These are phyloP conservation scores for Colletotrichum eremochloae DNA, from an alignment of 2,329 filamentous ascomycete species.

Conservation along the genomic window DNA sequence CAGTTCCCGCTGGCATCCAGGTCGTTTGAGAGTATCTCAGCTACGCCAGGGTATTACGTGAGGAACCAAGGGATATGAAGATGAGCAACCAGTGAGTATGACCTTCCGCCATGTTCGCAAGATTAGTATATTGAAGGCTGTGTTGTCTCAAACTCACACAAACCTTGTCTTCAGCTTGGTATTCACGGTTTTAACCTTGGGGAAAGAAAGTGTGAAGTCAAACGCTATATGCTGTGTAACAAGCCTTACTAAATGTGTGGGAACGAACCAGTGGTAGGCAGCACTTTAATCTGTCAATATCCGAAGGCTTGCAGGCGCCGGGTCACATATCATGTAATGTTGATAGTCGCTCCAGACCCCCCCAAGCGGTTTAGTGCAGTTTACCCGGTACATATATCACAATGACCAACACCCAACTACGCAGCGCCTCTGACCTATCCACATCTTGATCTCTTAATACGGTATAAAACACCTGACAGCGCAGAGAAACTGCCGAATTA, in stretches of 20 bases:
- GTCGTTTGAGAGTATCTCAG: not conserved
- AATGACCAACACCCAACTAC: no score
- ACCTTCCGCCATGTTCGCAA: not conserved
- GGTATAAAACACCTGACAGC: no score
- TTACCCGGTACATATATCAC: no score
- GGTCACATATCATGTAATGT: not conserved
- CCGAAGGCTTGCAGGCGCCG: not conserved
- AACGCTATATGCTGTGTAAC: not conserved
- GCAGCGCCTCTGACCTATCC: no score
- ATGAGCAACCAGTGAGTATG: not conserved
- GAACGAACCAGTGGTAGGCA: not conserved
- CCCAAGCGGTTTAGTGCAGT: no score
- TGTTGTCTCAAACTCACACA: not conserved
- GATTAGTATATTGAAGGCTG: not conserved
- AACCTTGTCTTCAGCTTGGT: not conserved
- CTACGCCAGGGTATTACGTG: not conserved
- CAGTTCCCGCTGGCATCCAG: no score
- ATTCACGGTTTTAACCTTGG: not conserved
- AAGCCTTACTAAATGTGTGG: not conserved
- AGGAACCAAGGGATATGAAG: conserved; percentile 14
- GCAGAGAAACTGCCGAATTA: no score
- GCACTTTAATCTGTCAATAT: not conserved
- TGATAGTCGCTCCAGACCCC: no score
- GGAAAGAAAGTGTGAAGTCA: not conserved
- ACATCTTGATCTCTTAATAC: no score